Percentiles rank a stretch among this genome's conserved stretches.
Evolutionary conservation across 1,284 basidiomycete species (phyloP).

Genomic region (Pseudozyma sp.): DNA sequence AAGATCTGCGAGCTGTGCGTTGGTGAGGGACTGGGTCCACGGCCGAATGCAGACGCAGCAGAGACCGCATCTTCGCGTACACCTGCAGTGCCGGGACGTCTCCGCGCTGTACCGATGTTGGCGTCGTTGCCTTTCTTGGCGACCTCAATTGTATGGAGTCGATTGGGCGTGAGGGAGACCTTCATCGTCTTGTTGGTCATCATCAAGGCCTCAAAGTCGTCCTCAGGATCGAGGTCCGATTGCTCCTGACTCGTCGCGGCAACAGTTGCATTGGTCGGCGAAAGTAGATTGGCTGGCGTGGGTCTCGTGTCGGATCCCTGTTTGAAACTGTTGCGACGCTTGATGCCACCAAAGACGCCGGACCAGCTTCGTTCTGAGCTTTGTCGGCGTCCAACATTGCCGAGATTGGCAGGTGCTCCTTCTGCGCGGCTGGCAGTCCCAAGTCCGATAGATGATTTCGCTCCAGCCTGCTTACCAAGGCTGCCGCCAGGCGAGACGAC

Average conservation of each 20-base stretch:
- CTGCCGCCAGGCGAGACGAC: slow-evolving; percentile 9
- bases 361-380: slow-evolving; percentile 51
- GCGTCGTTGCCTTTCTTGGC: slow-evolving; percentile 35
- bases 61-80: slow-evolving; percentile 23
- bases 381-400: slow-evolving; percentile 28
- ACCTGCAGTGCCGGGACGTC: slow-evolving; percentile 44
- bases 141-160: slow-evolving; percentile 61
- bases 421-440: slow-evolving; percentile 3
- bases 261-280: slow-evolving; percentile 8
- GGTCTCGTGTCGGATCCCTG: slow-evolving; percentile 39
- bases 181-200: slow-evolving; percentile 70
- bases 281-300: slow-evolving; percentile 14
- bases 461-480: slow-evolving; percentile 4
- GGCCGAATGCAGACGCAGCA: slow-evolving; percentile 10
- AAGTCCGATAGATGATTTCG: slow-evolving; percentile 1
- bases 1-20: slow-evolving; percentile 12
- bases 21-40: slow-evolving; percentile 18
- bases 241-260: slow-evolving; percentile 3
- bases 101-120: slow-evolving; percentile 23
- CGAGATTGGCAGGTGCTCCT: slow-evolving; percentile 5
- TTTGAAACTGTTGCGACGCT: slow-evolving; percentile 57
- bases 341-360: slow-evolving; percentile 49
- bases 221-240: slow-evolving; percentile 38
- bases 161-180: slow-evolving; percentile 85
- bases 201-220: slow-evolving; percentile 64